Evolutionary conservation across 306 rosid species (phyloP).

Genomic region (Mimosa pudica): DNA sequence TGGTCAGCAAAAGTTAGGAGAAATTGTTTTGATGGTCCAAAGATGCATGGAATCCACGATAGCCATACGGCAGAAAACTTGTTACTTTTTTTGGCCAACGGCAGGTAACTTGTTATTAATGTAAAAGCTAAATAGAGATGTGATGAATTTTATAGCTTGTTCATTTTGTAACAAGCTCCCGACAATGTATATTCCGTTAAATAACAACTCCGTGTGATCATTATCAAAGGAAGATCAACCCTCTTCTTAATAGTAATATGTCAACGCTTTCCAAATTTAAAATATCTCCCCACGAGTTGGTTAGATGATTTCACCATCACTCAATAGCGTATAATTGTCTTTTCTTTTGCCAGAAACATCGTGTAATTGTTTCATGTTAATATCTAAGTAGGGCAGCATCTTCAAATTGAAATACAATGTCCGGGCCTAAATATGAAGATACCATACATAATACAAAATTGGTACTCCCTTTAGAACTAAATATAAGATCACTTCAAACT

Average conservation of each 20-base stretch:
- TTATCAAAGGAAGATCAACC: not conserved
- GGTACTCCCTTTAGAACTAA: no score
- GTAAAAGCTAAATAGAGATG: not conserved
- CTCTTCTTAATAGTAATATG: not conserved
- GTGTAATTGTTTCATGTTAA: no score
- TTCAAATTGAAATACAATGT: no score
- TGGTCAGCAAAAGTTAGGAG: not conserved
- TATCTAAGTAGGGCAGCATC: not conserved
- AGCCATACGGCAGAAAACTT: no score
- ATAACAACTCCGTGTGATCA: not conserved
- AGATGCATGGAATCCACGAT: no score
- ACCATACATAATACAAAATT: no score
- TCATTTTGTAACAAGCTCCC: not conserved
- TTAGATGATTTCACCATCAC: not conserved
- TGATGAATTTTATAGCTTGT: not conserved
- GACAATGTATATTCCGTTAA: not conserved
- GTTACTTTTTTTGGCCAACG: no score
- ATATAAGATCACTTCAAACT: no score
- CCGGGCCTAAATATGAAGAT: no score
- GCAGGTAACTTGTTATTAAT: no score
- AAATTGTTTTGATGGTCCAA: not conserved
- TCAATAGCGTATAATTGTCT: not conserved
- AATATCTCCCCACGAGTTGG: not conserved
- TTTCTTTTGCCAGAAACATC: no score
- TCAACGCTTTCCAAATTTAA: not conserved